Base-by-base conservation (phyloP, 225 moss, liverwort and hornwort genomes). In the Takakia lepidozioides region DNA sequence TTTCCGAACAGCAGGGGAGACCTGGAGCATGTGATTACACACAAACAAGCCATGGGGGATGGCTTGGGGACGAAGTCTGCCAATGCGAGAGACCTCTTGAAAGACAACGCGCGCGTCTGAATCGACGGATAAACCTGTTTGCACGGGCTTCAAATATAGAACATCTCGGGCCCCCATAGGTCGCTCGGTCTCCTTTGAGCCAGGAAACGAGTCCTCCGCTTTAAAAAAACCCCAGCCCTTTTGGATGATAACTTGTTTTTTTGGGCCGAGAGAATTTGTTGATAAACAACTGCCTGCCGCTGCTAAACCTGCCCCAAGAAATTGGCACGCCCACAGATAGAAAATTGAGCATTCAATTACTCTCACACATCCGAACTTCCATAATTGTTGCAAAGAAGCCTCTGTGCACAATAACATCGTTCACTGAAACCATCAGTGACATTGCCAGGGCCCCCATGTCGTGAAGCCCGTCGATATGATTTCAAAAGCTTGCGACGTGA, bases 101-200 rank as follows among this genome's bases (percentile, higher is more conserved):
- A 74, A 71, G 8, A 98, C 80, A 69, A 67, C 87, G 2, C 70
- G 64, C 25, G 87, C 77, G 35, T 98, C 98, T 25, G 87, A 98
- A 49, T 91, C 85, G 3, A 23, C 28, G n/a, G 91, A 91, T 63
- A 67, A 98, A 29, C 98, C 87, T 19, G 85, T 87, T 68, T 91
- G 98, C 54, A 87, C 67, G 16, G 87, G 91, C 66, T 91, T 98
- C 24, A 91, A 22, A 23, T 85, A 87, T 49, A 91, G 43, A 52
- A 91, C 60, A 50, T 98, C 85, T 29, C 52, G 80, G 25, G 56
- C 38, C 40, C 43, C 48, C n/a, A 23, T 16, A 58, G 3, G 10
- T 24, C 10, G 19, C 44, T 45, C 44, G 14, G 1, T 45, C 44
- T 7, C 61, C 43, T 52, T 34, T 71, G 45, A 39, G 71, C 65